Evolutionary conservation across 202 grass and related monocot species (phyloP), one percentile per base, ranked within the genome.

Genomic region (Carex arenaria): DNA sequence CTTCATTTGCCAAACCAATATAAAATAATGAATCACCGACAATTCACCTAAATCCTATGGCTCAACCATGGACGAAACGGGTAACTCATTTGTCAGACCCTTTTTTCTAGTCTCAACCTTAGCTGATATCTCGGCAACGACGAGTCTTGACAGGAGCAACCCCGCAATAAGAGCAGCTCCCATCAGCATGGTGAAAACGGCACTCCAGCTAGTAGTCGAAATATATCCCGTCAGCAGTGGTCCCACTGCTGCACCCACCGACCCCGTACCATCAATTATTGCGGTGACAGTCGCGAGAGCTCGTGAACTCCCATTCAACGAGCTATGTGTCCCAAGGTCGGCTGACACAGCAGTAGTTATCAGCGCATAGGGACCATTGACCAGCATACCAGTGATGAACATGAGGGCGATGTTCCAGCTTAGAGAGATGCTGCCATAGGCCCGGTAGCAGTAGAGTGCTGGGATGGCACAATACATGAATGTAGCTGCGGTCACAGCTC

Each of bases 181-280:
- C 95, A 97, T 97, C 3, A 97, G 89, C 92, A 97, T 93, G 4
- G 89, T 94, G 89, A 97, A 97, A 80, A 94, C 95, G 26, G 87
- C 90, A 79, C 84, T 87, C 95, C 95, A 97, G 81, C 92, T 97
- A 61, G 65, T 89, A 42, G 87, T 34, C 0, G 95, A 97, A 55
- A 97, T 94, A 72, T 97, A 97, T 31, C 95, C 95, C 17, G 95
- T 97, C 68, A 97, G 75, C 79, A 97, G 62, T n/a, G 95, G 95
- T 8, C 95, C 95, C 8, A 90, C 68, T 4, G 95, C 95, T 0
- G 95, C 95, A 52, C 95, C 95, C 34, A 97, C 90, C 11, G 95
- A 97, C 6, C 95, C 92, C 0, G 92, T 97, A 20, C 95, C 95
- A 36, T 97, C 92, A 60, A 97, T 97, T 84, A 97, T 97, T 47